A percentile compares a stretch with the other conserved stretches of the same genome.
phyloP scores from a whole-genome alignment of 108 stramenopile species.

The Halocafeteria seosinensis region DNA sequence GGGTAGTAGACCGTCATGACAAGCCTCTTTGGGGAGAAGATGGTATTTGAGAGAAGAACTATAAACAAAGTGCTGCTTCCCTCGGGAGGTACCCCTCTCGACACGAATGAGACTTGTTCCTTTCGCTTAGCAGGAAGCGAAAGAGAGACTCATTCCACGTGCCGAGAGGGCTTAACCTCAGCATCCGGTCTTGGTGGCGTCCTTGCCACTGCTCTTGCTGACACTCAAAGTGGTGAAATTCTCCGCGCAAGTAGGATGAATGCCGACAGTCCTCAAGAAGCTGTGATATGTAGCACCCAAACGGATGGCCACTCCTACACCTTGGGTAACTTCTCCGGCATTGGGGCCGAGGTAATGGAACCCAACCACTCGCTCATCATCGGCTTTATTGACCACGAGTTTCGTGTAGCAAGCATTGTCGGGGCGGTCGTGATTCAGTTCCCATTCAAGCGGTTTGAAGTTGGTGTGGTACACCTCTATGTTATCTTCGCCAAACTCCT shows the following conservation, averaged over 20 bases:
- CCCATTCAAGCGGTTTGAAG: conserved; percentile 85
- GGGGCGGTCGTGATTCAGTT: conserved; percentile 45
- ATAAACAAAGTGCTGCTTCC: too few relatives aligned
- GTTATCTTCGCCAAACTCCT: conserved; percentile 51
- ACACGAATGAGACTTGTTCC: too few relatives aligned
- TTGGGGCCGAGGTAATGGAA: conserved; percentile 88
- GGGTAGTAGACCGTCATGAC: too few relatives aligned
- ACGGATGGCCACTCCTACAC: conserved; percentile 74
- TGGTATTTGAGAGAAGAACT: too few relatives aligned
- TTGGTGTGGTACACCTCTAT: conserved; percentile 76
- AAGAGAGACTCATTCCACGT: too few relatives aligned
- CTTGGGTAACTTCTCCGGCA: conserved; percentile 84
- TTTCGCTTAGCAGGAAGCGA: too few relatives aligned
- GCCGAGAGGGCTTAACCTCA: conserved; percentile 96
- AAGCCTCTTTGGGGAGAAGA: too few relatives aligned
- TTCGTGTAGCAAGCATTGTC: conserved; percentile 60
- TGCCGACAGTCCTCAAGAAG: conserved; percentile 72
- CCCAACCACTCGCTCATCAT: conserved; percentile 50
- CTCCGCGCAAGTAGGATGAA: conserved; percentile 86
- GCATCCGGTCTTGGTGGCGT: conserved; percentile 75
- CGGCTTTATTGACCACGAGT: conserved; percentile 55
- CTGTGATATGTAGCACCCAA: conserved; percentile 57
- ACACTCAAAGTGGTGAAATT: conserved; percentile 62
- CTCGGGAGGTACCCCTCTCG: too few relatives aligned
- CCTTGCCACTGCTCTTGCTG: conserved; percentile 68